Evolutionary conservation across 768 basidiomycete genomes (phyloP), one percentile per base, ranked within the genome.

Genomic region (Rhizopogon roseolus): DNA sequence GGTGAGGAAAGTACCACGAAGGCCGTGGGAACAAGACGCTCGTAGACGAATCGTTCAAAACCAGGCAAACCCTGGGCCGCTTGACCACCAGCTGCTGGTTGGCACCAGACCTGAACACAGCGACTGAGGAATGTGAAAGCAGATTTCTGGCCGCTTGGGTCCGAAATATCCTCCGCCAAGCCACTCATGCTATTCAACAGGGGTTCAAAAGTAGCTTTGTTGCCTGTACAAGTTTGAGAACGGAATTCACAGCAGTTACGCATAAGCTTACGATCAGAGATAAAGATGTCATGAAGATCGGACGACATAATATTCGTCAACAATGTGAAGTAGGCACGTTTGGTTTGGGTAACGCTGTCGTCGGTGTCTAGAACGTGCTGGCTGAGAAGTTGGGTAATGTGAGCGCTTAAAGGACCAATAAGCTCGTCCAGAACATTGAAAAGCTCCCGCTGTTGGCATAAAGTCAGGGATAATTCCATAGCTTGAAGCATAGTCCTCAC

Each of bases 1-100:
- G 88, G 83, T 8, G 79, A 74, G 10, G 90, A 85, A 1, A 93
- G 82, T 4, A 98, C 82, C 7, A 84, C 79, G 68, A 99, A 97
- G 22, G 86, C 87, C 2, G 83, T 73, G 10, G 93, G 90, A 49
- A 98, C 75, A 34, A 96, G 71, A 11, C 85, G 81, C 57, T 94
- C 88, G 62, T 98, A 98, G 29, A 96, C 81, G 66, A 95, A 95
- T 13, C 82, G 80, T 60, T 98, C 94, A 60, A 97, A 98, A 1
- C 96, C 95, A 10, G 93, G 93, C 41, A 98, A 70, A 10, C 76
- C 72, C 25, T 61, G 62, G 14, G 74, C 73, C 48, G 75, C 73
- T 19, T 76, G 68, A 2, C 62, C 58, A 2, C 64, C 42, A 22
- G 64, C 49, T 27, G 72, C 58, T 22, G 79, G 77, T 53, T 80